Base-by-base conservation (phyloP, 2,329 filamentous ascomycete species). In the Talaromyces sp. region DNA sequence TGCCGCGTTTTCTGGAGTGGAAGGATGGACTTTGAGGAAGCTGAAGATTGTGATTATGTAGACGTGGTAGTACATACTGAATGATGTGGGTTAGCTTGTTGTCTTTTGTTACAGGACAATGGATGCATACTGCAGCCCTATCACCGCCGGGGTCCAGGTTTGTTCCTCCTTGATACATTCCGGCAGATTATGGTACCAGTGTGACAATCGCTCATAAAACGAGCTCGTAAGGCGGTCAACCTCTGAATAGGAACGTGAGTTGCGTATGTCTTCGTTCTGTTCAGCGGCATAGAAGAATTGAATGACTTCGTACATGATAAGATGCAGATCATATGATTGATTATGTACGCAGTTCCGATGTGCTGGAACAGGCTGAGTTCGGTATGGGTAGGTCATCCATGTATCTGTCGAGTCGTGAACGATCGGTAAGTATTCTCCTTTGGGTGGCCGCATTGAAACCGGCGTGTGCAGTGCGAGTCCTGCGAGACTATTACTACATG, bases 341-440 rank as follows among this genome's bases (percentile, higher is more conserved):
- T 59, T 59, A 21, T 52, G 57, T 25, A 59, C 39, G 31, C 57
- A 59, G 25, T 59, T 56, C 11, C 45, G 57, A 41, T 59, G 57
- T 7, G 57, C 52, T 5, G 53, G 37, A 11, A 52, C 52, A 5
- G 36, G 37, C 7, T 36, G 17, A 46, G 15, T 45, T 22, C 45
- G 37, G 10, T 56, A 55, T 3, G 57, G 57, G 28, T 59, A 59
- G 17, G 57, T 43, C 39, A 28, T 52, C 57, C 57, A 59, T 36
- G 53, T 56, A 46, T 59, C 57, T 4, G 37, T 40, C 2, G 17
- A 17, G 25, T 56, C 52, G 22, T 59, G 57, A 13, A 37, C 39
- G 21, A 52, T 33, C 7, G 53, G 57, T 5, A 56, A 10, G 8
- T 56, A 35, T 39, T 21, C 40, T 9, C 45, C 37, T 50, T 54